Conservation (phyloP, 75 land plant species). For the Cupressus sempervirens region DNA sequence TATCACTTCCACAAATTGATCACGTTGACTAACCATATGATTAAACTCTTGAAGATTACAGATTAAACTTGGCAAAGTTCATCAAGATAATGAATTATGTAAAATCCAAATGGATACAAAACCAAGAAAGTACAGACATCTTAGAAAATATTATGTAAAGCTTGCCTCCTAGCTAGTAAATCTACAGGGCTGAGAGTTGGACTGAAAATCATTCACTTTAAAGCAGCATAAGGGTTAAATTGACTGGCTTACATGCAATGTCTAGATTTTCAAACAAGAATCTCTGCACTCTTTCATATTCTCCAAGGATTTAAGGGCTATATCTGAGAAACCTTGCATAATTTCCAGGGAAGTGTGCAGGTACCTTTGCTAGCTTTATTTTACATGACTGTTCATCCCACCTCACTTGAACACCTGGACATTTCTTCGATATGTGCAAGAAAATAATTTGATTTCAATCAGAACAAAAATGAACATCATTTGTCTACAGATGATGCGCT, state of each 20-base stretch:
- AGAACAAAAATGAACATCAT: neutral
- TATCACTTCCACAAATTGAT: neutral
- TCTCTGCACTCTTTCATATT: neutral
- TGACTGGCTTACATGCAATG: conserved; percentile 4
- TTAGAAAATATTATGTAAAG: neutral
- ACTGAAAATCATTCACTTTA: neutral
- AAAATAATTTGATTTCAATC: conserved; percentile 5
- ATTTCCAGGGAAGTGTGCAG: neutral
- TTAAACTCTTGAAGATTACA: neutral
- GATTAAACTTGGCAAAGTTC: neutral
- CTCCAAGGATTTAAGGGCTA: neutral
- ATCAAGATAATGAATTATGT: neutral
- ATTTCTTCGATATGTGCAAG: conserved; percentile 1
- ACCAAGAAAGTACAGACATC: neutral
- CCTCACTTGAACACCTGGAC: neutral
- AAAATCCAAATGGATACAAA: neutral
- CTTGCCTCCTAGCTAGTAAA: neutral
- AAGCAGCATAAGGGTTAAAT: neutral
- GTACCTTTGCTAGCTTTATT: conserved; percentile 1
- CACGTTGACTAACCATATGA: neutral
- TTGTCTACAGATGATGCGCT: neutral
- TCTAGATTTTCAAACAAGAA: conserved; percentile 5
- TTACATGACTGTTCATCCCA: neutral
- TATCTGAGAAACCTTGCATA: neutral
- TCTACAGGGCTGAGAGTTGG: neutral